A percentile compares a stretch with the other conserved stretches of the same genome.
These are phyloP conservation scores for Lodderomyces theae DNA, from an alignment of 1,139 yeast species.

Conservation along the genomic window DNA sequence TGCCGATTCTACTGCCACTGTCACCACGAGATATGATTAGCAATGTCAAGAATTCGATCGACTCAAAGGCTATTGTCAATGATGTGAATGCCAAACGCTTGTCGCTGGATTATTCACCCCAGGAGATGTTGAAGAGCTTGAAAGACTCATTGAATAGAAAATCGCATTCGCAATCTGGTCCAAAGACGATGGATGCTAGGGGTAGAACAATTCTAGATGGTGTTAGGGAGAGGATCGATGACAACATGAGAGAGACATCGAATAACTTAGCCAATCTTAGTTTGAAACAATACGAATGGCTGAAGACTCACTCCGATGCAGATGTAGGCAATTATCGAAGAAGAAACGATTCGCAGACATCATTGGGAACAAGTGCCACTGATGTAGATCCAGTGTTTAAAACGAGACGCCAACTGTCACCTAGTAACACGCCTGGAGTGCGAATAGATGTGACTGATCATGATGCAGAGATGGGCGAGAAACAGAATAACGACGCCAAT, in stretches of 20 bases:
- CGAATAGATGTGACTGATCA: slow-evolving; percentile 13
- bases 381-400: not conserved
- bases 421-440: slow-evolving; percentile 8
- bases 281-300: slow-evolving; percentile 8
- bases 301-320: slow-evolving; percentile 11
- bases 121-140: slow-evolving; percentile 27
- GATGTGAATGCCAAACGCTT: slow-evolving; percentile 19
- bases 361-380: slow-evolving; percentile 13
- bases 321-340: not conserved
- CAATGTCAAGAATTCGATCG: slow-evolving; percentile 23
- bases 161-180: slow-evolving; percentile 11
- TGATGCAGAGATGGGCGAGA: slow-evolving; percentile 7
- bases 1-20: slow-evolving; percentile 8
- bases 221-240: slow-evolving; percentile 1
- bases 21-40: slow-evolving; percentile 25
- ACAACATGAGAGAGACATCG: slow-evolving; percentile 11
- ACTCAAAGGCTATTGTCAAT: slow-evolving; percentile 19
- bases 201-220: not conserved
- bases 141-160: slow-evolving; percentile 27
- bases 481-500: not conserved
- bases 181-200: slow-evolving; percentile 1
- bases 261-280: slow-evolving; percentile 8
- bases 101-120: slow-evolving; percentile 24
- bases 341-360: slow-evolving; percentile 14
- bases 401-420: not conserved